These are phyloP conservation scores for Turnera subulata DNA, from an alignment of 345 rosid species.

Conservation along the genomic window DNA sequence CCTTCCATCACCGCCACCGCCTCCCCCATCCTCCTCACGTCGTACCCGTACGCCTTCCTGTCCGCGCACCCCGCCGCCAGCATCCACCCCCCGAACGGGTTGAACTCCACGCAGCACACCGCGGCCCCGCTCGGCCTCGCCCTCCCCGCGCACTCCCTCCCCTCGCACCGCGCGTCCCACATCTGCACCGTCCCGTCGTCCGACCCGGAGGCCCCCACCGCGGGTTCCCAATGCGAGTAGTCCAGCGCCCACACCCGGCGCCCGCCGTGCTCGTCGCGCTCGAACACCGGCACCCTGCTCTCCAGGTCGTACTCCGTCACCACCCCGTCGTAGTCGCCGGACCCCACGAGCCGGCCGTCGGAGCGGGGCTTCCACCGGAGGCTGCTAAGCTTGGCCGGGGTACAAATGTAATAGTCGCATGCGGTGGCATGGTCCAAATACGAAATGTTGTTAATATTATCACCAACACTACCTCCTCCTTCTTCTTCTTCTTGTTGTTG, in stretches of 20 bases:
- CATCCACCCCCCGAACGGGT: slow-evolving; percentile 46
- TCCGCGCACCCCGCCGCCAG: slow-evolving; percentile 79
- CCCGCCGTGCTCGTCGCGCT: slow-evolving; percentile 94
- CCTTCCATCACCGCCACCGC: slow-evolving; percentile 50
- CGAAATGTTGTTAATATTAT: too few relatives aligned
- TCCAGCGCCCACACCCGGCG: slow-evolving; percentile 88
- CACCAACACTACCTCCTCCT: too few relatives aligned
- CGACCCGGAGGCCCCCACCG: slow-evolving; percentile 77
- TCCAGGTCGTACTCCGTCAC: slow-evolving; percentile 83
- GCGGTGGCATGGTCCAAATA: slow-evolving; percentile 48
- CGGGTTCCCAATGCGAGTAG: slow-evolving; percentile 46
- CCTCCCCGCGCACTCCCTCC: slow-evolving; percentile 38
- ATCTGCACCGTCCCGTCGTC: slow-evolving; percentile 87
- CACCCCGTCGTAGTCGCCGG: slow-evolving; percentile 92
- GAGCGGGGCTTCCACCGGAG: slow-evolving; percentile 68
- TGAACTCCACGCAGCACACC: slow-evolving; percentile 76
- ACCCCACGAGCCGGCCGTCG: slow-evolving; percentile 51
- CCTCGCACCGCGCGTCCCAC: slow-evolving; percentile 71
- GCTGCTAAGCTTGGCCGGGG: slow-evolving; percentile 92
- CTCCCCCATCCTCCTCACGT: slow-evolving; percentile 40
- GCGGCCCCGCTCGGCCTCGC: slow-evolving; percentile 50
- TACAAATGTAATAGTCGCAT: slow-evolving; percentile 54
- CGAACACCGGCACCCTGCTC: slow-evolving; percentile 50
- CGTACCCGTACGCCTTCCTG: slow-evolving; percentile 62
- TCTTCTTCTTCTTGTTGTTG: background rate